Evolutionary conservation across 1,284 basidiomycete species (phyloP).

Genomic region (Ustilago vetiveriae): DNA sequence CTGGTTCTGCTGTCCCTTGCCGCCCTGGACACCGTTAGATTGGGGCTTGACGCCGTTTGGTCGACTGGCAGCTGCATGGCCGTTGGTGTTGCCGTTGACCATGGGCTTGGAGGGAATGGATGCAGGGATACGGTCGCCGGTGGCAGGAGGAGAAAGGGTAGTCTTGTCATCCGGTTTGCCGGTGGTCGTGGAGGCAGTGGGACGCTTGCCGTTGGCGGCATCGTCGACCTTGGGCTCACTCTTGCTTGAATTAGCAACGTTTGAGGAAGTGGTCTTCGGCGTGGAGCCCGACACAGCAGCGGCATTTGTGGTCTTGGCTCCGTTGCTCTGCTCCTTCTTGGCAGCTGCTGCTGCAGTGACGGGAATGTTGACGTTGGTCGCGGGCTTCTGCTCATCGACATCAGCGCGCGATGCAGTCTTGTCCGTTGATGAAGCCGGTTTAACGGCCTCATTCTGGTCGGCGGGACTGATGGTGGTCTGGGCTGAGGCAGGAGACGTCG

Average conservation of each 20-base stretch:
- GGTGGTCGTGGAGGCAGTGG: slow-evolving; percentile 6
- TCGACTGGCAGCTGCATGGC: slow-evolving; percentile 6
- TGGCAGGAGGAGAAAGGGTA: slow-evolving; percentile 4
- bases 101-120: slow-evolving; percentile 39
- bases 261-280: slow-evolving; percentile 10
- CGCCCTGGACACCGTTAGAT: slow-evolving; percentile 31
- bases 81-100: slow-evolving; percentile 27
- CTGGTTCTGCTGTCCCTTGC: slow-evolving; percentile 25
- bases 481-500: slow-evolving; percentile 38
- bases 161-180: slow-evolving; percentile 33
- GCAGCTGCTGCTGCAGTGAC: slow-evolving; percentile 4
- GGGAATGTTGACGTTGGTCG: slow-evolving; percentile 4
- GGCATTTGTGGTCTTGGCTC: slow-evolving; percentile 16
- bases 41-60: slow-evolving; percentile 38
- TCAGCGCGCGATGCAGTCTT: slow-evolving; percentile 14
- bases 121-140: slow-evolving; percentile 30
- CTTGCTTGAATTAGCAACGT: slow-evolving; percentile 15
- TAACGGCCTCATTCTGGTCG: slow-evolving; percentile 14
- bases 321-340: slow-evolving; percentile 27
- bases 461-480: slow-evolving; percentile 26
- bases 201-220: slow-evolving; percentile 23
- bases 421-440: slow-evolving; percentile 21
- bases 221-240: slow-evolving; percentile 24
- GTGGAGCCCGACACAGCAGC: slow-evolving; percentile 17
- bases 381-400: slow-evolving; percentile 13